Conservation (phyloP, 192 early-diverging fungal genomes). For the Physocladia obscura region DNA sequence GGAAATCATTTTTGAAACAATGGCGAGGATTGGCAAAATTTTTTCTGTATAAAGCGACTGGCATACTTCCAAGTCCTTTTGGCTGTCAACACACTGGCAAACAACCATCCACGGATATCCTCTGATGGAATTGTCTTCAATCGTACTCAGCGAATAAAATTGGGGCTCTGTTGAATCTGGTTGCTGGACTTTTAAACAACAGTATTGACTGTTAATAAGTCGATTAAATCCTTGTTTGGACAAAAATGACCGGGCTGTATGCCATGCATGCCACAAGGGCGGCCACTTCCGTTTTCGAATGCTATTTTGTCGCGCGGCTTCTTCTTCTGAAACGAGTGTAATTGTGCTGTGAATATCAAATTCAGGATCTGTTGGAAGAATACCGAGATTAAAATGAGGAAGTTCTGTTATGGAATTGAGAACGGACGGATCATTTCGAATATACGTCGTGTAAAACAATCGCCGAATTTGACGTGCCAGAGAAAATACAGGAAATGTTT, state of each 20-base stretch:
- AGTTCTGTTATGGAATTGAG: too few relatives aligned
- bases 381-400: conserved; percentile 10
- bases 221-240: not conserved
- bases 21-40: too few relatives aligned
- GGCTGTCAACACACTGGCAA: too few relatives aligned
- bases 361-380: conserved; percentile 17
- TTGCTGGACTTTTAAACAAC: not conserved
- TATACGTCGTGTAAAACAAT: too few relatives aligned
- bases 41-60: too few relatives aligned
- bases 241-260: not conserved
- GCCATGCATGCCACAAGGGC: not conserved
- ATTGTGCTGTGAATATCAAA: not conserved
- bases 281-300: not conserved
- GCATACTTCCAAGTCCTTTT: too few relatives aligned
- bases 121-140: conserved; percentile 16
- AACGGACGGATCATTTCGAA: too few relatives aligned
- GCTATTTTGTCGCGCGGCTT: not conserved
- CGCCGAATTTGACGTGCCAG: too few relatives aligned
- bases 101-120: conserved; percentile 18
- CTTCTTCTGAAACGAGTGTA: not conserved
- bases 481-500: too few relatives aligned
- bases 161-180: not conserved
- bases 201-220: not conserved
- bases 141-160: not conserved
- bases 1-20: too few relatives aligned